Percentiles rank a stretch among this genome's conserved stretches.
These are phyloP conservation scores for Cerrena zonata DNA, from an alignment of 1,284 basidiomycete genomes.

Conservation along the genomic window DNA sequence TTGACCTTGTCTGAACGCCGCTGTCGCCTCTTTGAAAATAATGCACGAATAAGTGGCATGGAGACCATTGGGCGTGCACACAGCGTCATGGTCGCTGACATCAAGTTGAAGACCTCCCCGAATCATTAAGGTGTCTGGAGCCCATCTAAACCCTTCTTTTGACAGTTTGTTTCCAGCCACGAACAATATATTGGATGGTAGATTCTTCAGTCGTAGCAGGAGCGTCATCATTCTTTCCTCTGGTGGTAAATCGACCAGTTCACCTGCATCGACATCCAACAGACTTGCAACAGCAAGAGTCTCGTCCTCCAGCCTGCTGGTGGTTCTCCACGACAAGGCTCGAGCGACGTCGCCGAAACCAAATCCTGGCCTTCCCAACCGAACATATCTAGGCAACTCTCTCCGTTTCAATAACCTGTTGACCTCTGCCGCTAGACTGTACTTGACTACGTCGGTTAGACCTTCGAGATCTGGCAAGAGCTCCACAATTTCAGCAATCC, in stretches of 20 bases:
- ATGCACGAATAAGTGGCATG: not conserved
- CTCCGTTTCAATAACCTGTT: not conserved
- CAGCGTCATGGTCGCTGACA: not conserved
- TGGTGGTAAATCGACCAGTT: not conserved
- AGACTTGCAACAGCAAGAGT: not conserved
- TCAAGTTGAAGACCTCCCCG: not conserved
- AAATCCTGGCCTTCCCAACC: not conserved
- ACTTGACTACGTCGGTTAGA: not conserved
- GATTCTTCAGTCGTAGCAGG: not conserved
- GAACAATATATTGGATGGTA: not conserved
- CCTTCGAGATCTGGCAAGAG: not conserved
- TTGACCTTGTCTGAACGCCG: not conserved
- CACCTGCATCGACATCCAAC: not conserved
- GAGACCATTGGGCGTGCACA: not conserved
- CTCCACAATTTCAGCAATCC: conserved; percentile 4
- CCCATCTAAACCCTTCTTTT: not conserved
- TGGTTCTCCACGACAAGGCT: not conserved
- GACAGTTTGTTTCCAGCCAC: not conserved
- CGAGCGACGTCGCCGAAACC: not conserved
- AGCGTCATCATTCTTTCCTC: not conserved
- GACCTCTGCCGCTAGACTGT: not conserved
- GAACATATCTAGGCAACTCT: not conserved
- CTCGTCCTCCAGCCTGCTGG: not conserved
- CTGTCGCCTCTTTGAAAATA: not conserved
- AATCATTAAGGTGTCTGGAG: not conserved